Evolutionary conservation across 108 stramenopile species (phyloP).

Genomic region (Nitzschia palea): DNA sequence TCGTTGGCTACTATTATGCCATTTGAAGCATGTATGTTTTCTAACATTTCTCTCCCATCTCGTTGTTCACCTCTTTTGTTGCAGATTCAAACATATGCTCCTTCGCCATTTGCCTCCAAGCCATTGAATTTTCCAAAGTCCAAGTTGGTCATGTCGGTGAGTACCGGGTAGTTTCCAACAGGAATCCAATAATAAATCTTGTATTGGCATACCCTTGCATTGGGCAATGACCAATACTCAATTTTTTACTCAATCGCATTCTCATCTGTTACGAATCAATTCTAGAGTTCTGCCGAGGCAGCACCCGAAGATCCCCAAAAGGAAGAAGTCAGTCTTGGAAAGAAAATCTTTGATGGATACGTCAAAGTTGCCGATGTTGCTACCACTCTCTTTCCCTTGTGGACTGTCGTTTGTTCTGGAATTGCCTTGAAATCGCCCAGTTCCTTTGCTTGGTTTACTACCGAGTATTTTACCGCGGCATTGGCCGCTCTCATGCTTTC

Average conservation of each 20-base stretch:
- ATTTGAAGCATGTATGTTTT: not conserved
- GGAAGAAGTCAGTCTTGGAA: slow-evolving; percentile 26
- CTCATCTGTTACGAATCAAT: too few relatives aligned
- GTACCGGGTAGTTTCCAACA: too few relatives aligned
- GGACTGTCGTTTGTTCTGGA: slow-evolving; percentile 89
- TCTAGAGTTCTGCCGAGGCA: not conserved
- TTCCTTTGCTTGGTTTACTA: slow-evolving; percentile 96
- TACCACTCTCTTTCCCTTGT: slow-evolving; percentile 92
- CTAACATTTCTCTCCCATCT: not conserved
- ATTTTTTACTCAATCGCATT: too few relatives aligned
- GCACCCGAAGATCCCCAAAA: not conserved
- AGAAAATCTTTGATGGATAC: slow-evolving; percentile 84
- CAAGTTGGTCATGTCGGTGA: too few relatives aligned
- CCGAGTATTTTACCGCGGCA: slow-evolving; percentile 93
- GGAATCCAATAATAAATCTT: too few relatives aligned
- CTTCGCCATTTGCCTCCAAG: too few relatives aligned
- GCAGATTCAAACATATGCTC: too few relatives aligned
- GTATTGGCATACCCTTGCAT: too few relatives aligned
- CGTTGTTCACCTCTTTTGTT: too few relatives aligned
- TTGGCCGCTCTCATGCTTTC: slow-evolving; percentile 95
- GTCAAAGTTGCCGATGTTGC: slow-evolving; percentile 80
- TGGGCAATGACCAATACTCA: too few relatives aligned
- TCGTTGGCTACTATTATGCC: not conserved
- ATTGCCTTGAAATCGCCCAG: slow-evolving; percentile 85
- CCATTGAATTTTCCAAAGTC: too few relatives aligned